These are phyloP conservation scores for Populus ilicifolia DNA, from an alignment of 345 rosid genomes.

Conservation along the genomic window DNA sequence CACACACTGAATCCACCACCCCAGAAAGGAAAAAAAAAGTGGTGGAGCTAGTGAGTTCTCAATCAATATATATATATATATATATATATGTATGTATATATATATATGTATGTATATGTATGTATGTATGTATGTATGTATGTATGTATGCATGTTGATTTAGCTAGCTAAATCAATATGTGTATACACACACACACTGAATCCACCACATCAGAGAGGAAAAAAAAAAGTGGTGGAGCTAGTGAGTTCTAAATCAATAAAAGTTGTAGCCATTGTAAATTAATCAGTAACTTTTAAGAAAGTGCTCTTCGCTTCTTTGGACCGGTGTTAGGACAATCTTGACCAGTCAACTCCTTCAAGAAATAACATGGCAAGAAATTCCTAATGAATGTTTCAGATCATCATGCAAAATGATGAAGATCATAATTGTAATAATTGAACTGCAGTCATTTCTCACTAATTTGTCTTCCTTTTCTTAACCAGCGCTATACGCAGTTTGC, in stretches of 20 bases:
- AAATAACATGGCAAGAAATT: constrained; percentile 8
- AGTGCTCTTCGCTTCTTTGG: not conserved
- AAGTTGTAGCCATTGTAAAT: not conserved
- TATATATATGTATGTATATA: not conserved
- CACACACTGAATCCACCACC: too few relatives aligned
- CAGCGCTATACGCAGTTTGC: too few relatives aligned
- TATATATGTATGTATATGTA: not conserved
- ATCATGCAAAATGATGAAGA: not conserved
- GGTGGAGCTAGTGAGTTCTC: too few relatives aligned
- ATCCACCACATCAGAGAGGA: not conserved
- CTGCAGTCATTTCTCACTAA: too few relatives aligned
- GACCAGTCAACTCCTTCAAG: constrained; percentile 16
- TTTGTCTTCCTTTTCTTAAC: too few relatives aligned
- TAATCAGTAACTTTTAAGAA: constrained; percentile 4
- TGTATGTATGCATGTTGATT: too few relatives aligned
- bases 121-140: too few relatives aligned
- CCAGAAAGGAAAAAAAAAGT: too few relatives aligned
- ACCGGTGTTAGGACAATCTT: not conserved
- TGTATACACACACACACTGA: too few relatives aligned
- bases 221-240: not conserved
- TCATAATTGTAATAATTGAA: constrained; percentile 11
- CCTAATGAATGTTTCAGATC: not conserved
- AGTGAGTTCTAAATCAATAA: not conserved
- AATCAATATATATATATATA: too few relatives aligned
- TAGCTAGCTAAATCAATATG: too few relatives aligned